Base-by-base conservation (phyloP, 2,329 filamentous ascomycete species). In the Orbilia javanica region DNA sequence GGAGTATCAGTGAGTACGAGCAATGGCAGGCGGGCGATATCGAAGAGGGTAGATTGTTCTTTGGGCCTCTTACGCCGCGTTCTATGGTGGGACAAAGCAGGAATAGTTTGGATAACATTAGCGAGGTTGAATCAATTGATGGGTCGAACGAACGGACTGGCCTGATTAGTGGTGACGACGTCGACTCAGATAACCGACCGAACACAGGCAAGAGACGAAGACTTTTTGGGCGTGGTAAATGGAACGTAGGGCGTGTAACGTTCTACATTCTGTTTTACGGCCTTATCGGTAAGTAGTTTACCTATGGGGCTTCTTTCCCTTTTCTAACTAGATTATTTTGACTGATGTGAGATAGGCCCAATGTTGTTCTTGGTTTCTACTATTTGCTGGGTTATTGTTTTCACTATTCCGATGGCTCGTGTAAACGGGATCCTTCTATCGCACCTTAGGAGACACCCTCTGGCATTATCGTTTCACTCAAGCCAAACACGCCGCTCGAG, bases 21-120 rank as follows among this genome's bases (percentile, higher is more conserved):
- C 94, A 97, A 85, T 99, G 96, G 96, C 96, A 99, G 85, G 97
- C 90, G 83, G 96, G 96, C 63, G 96, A 99, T 82, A 88, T 99
- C 36, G 96, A 99, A 84, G 94, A 98, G 83, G 96, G 96, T 2
- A 89, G 95, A 36, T 88, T 99, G 1, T 98, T 99, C 86, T 99
- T 99, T 83, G 96, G 96, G 0, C 96, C 96, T 2, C 89, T 90
- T 63, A 67, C 86, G 89, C 77, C 88, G 81, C 89, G 92, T 66
- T 96, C 94, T 5, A 90, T 98, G 64, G 87, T 97, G 48, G 96
- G 95, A 22, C 91, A 93, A 53, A 92, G 94, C 78, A 89, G 96
- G 82, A 90, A 93, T 82, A 97, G 95, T 84, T 88, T 97, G 79
- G 95, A 97, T 82, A 97, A 95, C 18, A 88, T 90, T 11, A 92